Evolutionary conservation across 2,329 filamentous ascomycete genomes (phyloP).

Genomic region (Trichothecium sympodiale): DNA sequence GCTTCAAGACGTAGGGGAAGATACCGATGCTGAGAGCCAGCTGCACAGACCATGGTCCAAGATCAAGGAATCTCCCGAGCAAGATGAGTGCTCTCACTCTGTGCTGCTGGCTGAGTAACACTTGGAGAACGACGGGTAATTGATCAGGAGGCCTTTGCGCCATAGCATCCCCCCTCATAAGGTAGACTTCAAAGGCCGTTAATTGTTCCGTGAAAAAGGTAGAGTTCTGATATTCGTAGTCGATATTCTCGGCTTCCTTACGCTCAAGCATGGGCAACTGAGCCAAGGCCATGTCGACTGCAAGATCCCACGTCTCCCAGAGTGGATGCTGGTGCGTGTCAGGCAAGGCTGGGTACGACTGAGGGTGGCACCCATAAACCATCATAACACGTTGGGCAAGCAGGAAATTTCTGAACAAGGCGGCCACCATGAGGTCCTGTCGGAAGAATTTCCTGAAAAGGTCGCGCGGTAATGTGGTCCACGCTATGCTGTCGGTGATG

Average conservation of each 20-base stretch:
- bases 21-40: conserved; percentile 95
- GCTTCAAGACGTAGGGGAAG: conserved; percentile 96
- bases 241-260: conserved; percentile 59
- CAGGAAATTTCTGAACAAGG: conserved; percentile 90
- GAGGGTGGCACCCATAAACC: conserved; percentile 89
- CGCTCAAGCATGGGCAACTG: conserved; percentile 80
- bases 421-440: conserved; percentile 98
- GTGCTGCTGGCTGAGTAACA: conserved; percentile 91
- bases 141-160: conserved; percentile 86
- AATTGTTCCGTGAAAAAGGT: conserved; percentile 95
- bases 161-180: conserved; percentile 68
- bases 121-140: conserved; percentile 89
- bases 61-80: conserved; percentile 83
- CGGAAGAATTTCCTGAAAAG: conserved; percentile 95
- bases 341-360: conserved; percentile 83
- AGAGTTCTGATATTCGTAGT: conserved; percentile 92
- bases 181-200: conserved; percentile 93
- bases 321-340: conserved; percentile 90
- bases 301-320: conserved; percentile 96
- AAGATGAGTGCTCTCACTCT: conserved; percentile 82
- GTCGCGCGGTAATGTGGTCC: conserved; percentile 84
- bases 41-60: conserved; percentile 98
- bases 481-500: conserved; percentile 97
- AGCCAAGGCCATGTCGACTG: conserved; percentile 85
- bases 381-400: conserved; percentile 93